Percentiles rank a stretch among this genome's conserved stretches.
phyloP scores from a whole-genome alignment of 768 basidiomycete genomes.

The Phylloporus sp. region DNA sequence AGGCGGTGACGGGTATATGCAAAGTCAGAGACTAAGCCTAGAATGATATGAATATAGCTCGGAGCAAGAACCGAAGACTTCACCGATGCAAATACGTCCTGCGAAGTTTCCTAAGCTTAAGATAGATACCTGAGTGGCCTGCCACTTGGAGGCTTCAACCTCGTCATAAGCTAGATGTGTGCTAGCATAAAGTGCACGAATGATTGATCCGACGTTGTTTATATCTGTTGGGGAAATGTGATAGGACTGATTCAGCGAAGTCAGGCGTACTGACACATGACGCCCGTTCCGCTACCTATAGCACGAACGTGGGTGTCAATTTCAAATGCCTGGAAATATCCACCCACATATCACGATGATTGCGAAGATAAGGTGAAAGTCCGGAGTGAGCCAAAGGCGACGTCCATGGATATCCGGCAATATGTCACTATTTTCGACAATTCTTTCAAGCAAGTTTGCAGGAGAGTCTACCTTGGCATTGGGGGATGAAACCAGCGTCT shows the following conservation, averaged over 20 bases:
- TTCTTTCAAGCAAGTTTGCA: background rate
- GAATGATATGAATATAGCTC: background rate
- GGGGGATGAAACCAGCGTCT: slow-evolving; percentile 15
- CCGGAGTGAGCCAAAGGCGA: slow-evolving; percentile 45
- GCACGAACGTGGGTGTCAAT: background rate
- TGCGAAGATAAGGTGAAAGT: slow-evolving; percentile 62
- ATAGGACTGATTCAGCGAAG: background rate
- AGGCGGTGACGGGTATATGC: slow-evolving; percentile 50
- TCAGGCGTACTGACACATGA: slow-evolving; percentile 57
- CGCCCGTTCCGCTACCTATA: slow-evolving; percentile 65
- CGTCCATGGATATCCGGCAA: slow-evolving; percentile 52
- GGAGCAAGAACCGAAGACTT: background rate
- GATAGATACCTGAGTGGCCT: slow-evolving; percentile 80
- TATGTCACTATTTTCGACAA: slow-evolving; percentile 16
- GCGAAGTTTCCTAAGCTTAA: slow-evolving; percentile 79
- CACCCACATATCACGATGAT: slow-evolving; percentile 56
- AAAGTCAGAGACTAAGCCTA: slow-evolving; percentile 68
- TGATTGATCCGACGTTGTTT: slow-evolving; percentile 71
- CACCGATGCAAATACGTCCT: slow-evolving; percentile 76
- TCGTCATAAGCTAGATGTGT: slow-evolving; percentile 61
- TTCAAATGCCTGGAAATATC: background rate
- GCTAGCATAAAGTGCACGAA: slow-evolving; percentile 63
- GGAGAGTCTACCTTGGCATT: slow-evolving; percentile 25
- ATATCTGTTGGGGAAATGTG: slow-evolving; percentile 4
- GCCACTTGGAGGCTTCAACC: slow-evolving; percentile 63